phyloP scores from a whole-genome alignment of 768 basidiomycete genomes.

The Trametes cingulata region DNA sequence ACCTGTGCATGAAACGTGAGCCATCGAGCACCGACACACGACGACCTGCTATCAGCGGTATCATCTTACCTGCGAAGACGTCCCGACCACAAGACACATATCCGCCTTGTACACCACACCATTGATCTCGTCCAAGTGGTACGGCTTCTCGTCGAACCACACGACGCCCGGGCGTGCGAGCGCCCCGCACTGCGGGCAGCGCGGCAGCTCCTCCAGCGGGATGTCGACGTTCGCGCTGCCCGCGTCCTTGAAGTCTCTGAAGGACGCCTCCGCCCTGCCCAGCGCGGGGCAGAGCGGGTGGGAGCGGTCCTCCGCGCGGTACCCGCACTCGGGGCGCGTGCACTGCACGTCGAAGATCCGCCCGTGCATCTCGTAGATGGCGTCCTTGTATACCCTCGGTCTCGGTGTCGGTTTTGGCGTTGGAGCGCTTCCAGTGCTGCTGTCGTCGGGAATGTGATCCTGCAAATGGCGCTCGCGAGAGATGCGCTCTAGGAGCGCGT shows the following conservation, averaged over 20 bases:
- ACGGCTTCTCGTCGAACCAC: slow-evolving; percentile 41
- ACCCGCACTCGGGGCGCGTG: slow-evolving; percentile 14
- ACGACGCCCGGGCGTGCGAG: slow-evolving; percentile 39
- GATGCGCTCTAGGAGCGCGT: slow-evolving; percentile 16
- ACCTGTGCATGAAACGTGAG: too few relatives aligned
- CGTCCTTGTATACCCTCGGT: slow-evolving; percentile 2
- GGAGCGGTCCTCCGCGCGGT: slow-evolving; percentile 42
- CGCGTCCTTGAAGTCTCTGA: slow-evolving; percentile 18
- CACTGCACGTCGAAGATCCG: slow-evolving; percentile 53
- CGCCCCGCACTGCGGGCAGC: slow-evolving; percentile 32
- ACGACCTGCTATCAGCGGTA: too few relatives aligned
- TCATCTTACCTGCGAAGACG: slow-evolving; percentile 39
- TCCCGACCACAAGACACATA: slow-evolving; percentile 41
- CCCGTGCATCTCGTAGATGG: slow-evolving; percentile 59
- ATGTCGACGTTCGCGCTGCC: slow-evolving; percentile 19
- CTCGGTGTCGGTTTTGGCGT: too few relatives aligned
- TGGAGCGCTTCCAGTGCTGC: too few relatives aligned
- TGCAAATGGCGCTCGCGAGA: neutral
- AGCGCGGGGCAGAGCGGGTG: slow-evolving; percentile 31
- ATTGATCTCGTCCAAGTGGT: slow-evolving; percentile 31
- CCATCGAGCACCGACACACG: too few relatives aligned
- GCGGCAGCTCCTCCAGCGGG: slow-evolving; percentile 30
- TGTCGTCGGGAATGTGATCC: neutral
- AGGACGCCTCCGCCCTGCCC: slow-evolving; percentile 21
- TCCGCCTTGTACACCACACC: slow-evolving; percentile 31